These are phyloP conservation scores for Hygrophila difformis DNA, from an alignment of 257 asterid genomes.

Conservation along the genomic window DNA sequence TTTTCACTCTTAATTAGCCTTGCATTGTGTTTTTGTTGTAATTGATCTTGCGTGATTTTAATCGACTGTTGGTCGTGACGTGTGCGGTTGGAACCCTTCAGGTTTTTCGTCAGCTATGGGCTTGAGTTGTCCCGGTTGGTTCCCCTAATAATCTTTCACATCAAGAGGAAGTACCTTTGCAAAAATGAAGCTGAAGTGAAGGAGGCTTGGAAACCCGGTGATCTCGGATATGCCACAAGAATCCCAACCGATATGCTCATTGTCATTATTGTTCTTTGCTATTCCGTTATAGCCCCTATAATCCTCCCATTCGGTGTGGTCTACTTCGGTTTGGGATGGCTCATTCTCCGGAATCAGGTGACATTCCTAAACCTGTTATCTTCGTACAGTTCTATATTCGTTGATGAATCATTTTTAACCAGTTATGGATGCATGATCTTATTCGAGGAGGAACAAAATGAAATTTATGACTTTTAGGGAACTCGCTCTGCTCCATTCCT, in stretches of 20 bases:
- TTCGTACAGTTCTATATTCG: neutral
- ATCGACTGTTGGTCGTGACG: too few relatives aligned
- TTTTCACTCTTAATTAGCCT: too few relatives aligned
- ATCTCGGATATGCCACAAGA: constrained; percentile 69
- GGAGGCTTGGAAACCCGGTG: constrained; percentile 91
- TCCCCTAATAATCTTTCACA: constrained; percentile 65
- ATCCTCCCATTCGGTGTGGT: constrained; percentile 70
- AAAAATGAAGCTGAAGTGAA: constrained; percentile 73
- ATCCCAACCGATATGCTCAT: constrained; percentile 73
- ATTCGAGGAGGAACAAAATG: too few relatives aligned
- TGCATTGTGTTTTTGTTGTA: too few relatives aligned
- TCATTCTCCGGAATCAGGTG: constrained; percentile 85
- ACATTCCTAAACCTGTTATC: neutral
- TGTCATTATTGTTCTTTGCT: constrained; percentile 62
- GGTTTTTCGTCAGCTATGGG: constrained; percentile 95
- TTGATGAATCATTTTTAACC: neutral
- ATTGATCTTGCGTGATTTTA: too few relatives aligned
- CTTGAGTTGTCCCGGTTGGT: constrained; percentile 77
- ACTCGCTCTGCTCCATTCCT: too few relatives aligned
- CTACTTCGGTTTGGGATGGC: constrained; percentile 94
- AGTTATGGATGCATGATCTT: too few relatives aligned
- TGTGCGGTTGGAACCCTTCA: constrained; percentile 27
- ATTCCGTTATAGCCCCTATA: constrained; percentile 78
- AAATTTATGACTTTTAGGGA: too few relatives aligned
- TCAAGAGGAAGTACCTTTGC: constrained; percentile 74